Percentiles rank a stretch among this genome's conserved stretches.
Conservation (phyloP, 371 early-diverging fungal species). For the Synchytrium microbalum region DNA sequence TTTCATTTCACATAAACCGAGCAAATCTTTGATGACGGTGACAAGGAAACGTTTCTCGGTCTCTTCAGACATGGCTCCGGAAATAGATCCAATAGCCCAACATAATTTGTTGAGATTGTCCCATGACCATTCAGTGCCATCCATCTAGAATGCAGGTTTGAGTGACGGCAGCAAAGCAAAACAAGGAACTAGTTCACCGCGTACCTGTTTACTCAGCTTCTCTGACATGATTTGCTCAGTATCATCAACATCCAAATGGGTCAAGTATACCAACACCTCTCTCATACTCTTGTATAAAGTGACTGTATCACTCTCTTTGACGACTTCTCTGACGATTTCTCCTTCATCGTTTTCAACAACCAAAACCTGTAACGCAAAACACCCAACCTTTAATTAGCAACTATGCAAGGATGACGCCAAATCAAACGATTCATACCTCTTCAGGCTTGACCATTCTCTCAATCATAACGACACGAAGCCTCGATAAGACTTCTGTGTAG, state of each 20-base stretch:
- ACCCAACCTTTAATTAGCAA: slow-evolving; percentile 21
- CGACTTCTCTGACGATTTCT: slow-evolving; percentile 96
- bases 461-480: slow-evolving; percentile 86
- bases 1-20: slow-evolving; percentile 89
- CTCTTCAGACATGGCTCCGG: slow-evolving; percentile 92
- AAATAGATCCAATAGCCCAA: slow-evolving; percentile 99
- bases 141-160: slow-evolving; percentile 72
- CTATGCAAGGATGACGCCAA: slow-evolving; percentile 1
- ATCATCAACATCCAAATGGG: slow-evolving; percentile 87
- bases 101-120: slow-evolving; percentile 95
- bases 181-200: slow-evolving; percentile 2
- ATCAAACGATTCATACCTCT: slow-evolving; percentile 67
- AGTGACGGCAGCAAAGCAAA: slow-evolving; percentile 7
- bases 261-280: slow-evolving; percentile 93
- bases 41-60: slow-evolving; percentile 97
- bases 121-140: slow-evolving; percentile 93
- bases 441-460: slow-evolving; percentile 96
- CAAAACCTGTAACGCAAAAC: too few relatives aligned
- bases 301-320: slow-evolving; percentile 98
- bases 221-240: slow-evolving; percentile 91
- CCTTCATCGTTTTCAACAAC: slow-evolving; percentile 99
- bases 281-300: slow-evolving; percentile 97
- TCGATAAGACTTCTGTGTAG: slow-evolving; percentile 72
- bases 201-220: slow-evolving; percentile 80
- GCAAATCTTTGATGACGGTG: slow-evolving; percentile 92